A percentile compares a stretch with the other conserved stretches of the same genome.
These are phyloP conservation scores for Podaxis sp. DNA, from an alignment of 768 basidiomycete genomes.

Conservation along the genomic window DNA sequence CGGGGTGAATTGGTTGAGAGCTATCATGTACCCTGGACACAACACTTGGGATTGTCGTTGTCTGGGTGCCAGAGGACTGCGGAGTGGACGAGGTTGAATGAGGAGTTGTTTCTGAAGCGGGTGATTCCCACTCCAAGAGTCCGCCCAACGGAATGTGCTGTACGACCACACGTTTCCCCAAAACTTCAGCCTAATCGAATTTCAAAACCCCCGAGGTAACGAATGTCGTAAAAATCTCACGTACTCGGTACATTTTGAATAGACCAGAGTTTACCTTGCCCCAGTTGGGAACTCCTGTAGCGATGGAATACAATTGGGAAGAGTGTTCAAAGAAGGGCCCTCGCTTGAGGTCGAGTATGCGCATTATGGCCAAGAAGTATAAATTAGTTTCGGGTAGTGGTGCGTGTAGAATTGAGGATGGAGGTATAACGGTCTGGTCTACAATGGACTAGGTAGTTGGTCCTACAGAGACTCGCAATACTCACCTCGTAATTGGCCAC, in stretches of 20 bases:
- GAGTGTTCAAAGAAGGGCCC: slow-evolving; percentile 94
- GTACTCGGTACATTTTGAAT: slow-evolving; percentile 92
- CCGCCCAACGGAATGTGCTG: slow-evolving; percentile 90
- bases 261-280: slow-evolving; percentile 85
- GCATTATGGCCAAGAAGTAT: slow-evolving; percentile 73
- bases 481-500: slow-evolving; percentile 79
- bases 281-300: slow-evolving; percentile 87
- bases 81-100: slow-evolving; percentile 17
- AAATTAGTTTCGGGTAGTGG: slow-evolving; percentile 66
- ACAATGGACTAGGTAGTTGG: slow-evolving; percentile 6
- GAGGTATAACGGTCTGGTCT: slow-evolving; percentile 65
- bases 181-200: slow-evolving; percentile 69
- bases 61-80: slow-evolving; percentile 34
- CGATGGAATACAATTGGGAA: slow-evolving; percentile 83
- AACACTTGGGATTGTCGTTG: background rate
- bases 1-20: background rate
- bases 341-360: slow-evolving; percentile 75
- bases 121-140: slow-evolving; percentile 59
- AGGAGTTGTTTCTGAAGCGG: background rate
- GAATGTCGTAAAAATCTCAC: slow-evolving; percentile 15
- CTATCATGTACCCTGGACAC: background rate
- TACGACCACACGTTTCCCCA: slow-evolving; percentile 93
- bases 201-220: slow-evolving; percentile 1
- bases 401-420: slow-evolving; percentile 55
- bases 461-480: slow-evolving; percentile 10